phyloP scores from a whole-genome alignment of 176 grass and related monocot genomes.

The Eremochloa ophiuroides region DNA sequence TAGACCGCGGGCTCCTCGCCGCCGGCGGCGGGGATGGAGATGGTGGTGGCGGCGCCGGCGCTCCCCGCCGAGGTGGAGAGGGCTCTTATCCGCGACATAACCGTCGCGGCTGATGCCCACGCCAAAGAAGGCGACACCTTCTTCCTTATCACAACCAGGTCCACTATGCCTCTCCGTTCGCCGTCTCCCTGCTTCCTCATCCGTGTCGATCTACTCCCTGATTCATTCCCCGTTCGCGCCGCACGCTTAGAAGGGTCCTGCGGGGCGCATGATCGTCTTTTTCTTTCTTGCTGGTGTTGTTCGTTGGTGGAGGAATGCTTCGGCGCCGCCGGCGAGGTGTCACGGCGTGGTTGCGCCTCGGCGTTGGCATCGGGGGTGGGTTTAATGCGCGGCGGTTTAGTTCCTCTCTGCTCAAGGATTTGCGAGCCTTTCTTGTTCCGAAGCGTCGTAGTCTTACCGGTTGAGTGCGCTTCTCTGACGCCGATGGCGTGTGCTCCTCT shows the following conservation, averaged over 20 bases:
- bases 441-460: neutral
- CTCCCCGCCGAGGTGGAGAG: conserved; percentile 72
- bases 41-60: neutral
- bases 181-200: neutral
- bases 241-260: neutral
- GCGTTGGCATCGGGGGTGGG: neutral
- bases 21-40: conserved; percentile 16
- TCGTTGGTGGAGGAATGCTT: neutral
- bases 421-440: neutral
- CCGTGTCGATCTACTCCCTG: conserved; percentile 7
- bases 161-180: neutral
- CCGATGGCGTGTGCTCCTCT: neutral
- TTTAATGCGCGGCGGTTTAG: neutral
- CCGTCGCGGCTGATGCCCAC: conserved; percentile 68
- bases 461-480: neutral
- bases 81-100: conserved; percentile 81
- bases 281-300: neutral
- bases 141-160: conserved; percentile 91
- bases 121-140: conserved; percentile 95
- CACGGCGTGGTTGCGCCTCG: neutral
- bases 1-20: neutral
- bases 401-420: neutral
- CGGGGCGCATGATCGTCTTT: neutral
- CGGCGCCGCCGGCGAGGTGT: neutral
- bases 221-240: neutral